phyloP scores from a whole-genome alignment of 495 filamentous ascomycete species.

The Tuber magnatum region DNA sequence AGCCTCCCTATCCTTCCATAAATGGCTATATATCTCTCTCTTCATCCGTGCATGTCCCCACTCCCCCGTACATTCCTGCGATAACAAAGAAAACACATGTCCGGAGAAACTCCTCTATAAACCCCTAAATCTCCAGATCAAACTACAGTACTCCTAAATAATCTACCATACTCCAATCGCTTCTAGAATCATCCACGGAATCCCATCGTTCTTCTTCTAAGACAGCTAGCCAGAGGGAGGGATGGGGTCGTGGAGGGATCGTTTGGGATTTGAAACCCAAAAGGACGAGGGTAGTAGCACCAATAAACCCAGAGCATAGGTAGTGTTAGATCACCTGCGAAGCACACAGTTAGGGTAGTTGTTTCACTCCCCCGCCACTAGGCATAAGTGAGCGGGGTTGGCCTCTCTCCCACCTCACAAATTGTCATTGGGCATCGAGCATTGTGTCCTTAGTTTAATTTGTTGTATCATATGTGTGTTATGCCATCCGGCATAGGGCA shows the following conservation, averaged over 20 bases:
- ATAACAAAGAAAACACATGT: too few species aligned
- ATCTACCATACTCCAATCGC: too few species aligned
- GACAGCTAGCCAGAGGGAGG: not conserved
- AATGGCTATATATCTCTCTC: too few species aligned
- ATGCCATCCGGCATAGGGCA: not conserved
- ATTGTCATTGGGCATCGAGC: not conserved
- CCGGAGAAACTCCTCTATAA: too few species aligned
- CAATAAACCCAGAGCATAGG: not conserved
- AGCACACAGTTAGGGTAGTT: not conserved
- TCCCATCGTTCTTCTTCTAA: too few species aligned
- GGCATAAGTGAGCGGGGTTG: not conserved
- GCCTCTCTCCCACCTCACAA: not conserved
- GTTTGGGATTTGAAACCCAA: not conserved
- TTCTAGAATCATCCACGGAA: too few species aligned
- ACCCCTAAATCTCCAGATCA: too few species aligned
- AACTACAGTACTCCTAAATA: too few species aligned
- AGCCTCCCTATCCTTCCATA: too few species aligned
- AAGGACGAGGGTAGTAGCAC: not conserved
- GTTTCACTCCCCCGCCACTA: not conserved
- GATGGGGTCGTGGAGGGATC: slow-evolving; percentile 2
- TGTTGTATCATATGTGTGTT: not conserved
- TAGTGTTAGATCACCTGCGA: not conserved
- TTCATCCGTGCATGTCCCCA: too few species aligned
- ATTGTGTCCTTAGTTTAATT: too few species aligned
- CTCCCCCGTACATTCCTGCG: too few species aligned